Conservation (phyloP, 108 stramenopile genomes). For the Conticribra weissflogii region DNA sequence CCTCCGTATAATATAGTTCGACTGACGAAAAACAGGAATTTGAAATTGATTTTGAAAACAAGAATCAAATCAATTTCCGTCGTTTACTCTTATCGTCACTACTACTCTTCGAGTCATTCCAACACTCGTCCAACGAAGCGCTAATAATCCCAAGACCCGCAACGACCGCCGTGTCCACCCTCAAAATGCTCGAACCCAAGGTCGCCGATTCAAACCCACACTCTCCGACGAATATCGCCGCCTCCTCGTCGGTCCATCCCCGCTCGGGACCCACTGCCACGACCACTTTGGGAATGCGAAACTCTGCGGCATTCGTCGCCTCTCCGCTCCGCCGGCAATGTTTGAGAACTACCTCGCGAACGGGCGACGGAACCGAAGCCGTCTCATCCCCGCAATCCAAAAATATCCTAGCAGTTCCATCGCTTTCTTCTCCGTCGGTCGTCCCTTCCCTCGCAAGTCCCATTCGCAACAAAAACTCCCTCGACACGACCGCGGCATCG, state of each 20-base stretch:
- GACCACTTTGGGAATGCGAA: slow-evolving; percentile 24
- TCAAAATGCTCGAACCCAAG: slow-evolving; percentile 45
- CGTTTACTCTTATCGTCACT: background rate
- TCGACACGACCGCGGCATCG: slow-evolving; percentile 25
- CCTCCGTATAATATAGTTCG: too few species aligned
- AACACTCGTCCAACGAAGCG: slow-evolving; percentile 47
- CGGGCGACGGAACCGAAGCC: slow-evolving; percentile 26
- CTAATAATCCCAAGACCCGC: slow-evolving; percentile 49
- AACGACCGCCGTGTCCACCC: slow-evolving; percentile 56
- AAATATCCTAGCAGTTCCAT: slow-evolving; percentile 35
- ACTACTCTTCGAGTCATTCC: background rate
- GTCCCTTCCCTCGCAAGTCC: too few species aligned
- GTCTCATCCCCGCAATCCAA: slow-evolving; percentile 61
- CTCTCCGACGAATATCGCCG: slow-evolving; percentile 37
- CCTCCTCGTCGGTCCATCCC: slow-evolving; percentile 57
- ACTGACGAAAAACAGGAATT: too few species aligned
- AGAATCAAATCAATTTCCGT: too few species aligned
- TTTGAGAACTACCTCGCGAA: slow-evolving; percentile 34
- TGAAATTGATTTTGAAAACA: too few species aligned
- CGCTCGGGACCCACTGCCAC: slow-evolving; percentile 56
- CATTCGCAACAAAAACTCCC: slow-evolving; percentile 16
- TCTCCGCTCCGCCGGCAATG: slow-evolving; percentile 7
- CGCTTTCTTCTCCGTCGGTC: slow-evolving; percentile 2
- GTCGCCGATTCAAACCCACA: slow-evolving; percentile 48
- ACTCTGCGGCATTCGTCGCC: too few species aligned